Evolutionary conservation across 1,284 basidiomycete species (phyloP).

Genomic region (Ceratobasidium sp.): DNA sequence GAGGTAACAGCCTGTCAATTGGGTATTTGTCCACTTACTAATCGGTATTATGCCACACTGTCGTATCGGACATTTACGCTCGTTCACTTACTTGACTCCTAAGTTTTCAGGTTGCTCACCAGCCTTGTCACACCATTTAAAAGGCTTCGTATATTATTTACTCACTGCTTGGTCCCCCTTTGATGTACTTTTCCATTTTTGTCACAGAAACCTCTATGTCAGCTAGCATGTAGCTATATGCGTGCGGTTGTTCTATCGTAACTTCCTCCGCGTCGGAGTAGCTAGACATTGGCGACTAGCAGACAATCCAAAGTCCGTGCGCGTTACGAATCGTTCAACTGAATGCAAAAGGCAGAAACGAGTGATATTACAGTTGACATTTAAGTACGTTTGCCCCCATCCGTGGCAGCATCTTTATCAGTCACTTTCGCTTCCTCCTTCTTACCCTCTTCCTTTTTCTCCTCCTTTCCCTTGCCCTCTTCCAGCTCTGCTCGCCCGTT

Average conservation of each 20-base stretch:
- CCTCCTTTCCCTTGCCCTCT: slow-evolving; percentile 69
- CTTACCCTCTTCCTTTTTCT: slow-evolving; percentile 66
- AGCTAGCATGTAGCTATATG: too few species aligned
- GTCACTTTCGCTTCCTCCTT: slow-evolving; percentile 59
- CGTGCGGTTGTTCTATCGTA: too few species aligned
- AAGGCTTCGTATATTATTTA: neutral
- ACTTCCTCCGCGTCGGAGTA: neutral
- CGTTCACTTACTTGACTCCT: neutral
- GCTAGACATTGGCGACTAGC: slow-evolving; percentile 23
- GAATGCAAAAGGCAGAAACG: too few species aligned
- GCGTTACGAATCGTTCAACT: too few species aligned
- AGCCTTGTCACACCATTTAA: neutral
- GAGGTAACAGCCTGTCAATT: too few species aligned
- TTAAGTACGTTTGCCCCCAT: slow-evolving; percentile 36
- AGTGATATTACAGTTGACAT: neutral
- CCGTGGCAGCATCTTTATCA: slow-evolving; percentile 63
- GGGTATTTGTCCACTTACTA: too few species aligned
- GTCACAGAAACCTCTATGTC: too few species aligned
- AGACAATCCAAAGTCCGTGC: too few species aligned
- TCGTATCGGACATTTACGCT: neutral
- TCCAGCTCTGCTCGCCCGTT: slow-evolving; percentile 83
- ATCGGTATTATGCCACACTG: slow-evolving; percentile 60
- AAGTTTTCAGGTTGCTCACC: too few species aligned
- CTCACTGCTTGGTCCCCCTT: neutral
- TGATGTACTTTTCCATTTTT: too few species aligned